These are phyloP conservation scores for Yamadazyma pseudoaaseri DNA, from an alignment of 1,139 yeast genomes.

Conservation along the genomic window DNA sequence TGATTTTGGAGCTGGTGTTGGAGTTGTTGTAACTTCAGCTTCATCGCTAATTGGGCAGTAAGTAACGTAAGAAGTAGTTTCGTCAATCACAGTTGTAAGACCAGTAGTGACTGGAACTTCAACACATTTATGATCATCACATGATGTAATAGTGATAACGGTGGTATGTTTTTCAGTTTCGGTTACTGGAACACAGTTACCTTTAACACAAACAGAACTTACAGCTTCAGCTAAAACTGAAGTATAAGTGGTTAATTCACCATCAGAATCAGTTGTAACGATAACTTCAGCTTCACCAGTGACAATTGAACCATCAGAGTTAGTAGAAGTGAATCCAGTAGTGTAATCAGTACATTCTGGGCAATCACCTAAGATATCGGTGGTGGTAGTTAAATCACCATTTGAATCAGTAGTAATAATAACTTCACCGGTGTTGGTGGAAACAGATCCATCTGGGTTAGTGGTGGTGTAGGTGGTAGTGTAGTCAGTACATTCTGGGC, in stretches of 20 bases:
- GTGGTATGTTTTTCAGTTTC: conserved; percentile 13
- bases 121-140: conserved; percentile 9
- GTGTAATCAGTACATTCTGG: conserved; percentile 17
- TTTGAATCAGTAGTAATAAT: conserved; percentile 50
- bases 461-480: conserved; percentile 18
- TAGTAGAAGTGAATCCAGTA: conserved; percentile 16
- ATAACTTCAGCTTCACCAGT: conserved; percentile 5
- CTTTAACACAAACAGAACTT: conserved; percentile 6
- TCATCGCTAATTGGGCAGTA: conserved; percentile 21
- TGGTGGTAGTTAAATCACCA: conserved; percentile 25
- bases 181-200: conserved; percentile 5
- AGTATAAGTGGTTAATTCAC: conserved; percentile 11
- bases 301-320: conserved; percentile 6
- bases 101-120: conserved; percentile 27
- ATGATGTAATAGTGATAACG: conserved; percentile 23
- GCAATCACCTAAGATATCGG: conserved; percentile 11
- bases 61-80: conserved; percentile 22
- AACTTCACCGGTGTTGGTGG: conserved; percentile 28
- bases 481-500: conserved; percentile 15
- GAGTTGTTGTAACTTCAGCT: conserved; percentile 2
- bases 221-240: conserved; percentile 6
- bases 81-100: conserved; percentile 10
- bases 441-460: conserved; percentile 20
- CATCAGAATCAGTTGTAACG: conserved; percentile 13
- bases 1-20: too few relatives aligned